Evolutionary conservation across 257 asterid species (phyloP).

Genomic region (Solanum infundibuliforme): DNA sequence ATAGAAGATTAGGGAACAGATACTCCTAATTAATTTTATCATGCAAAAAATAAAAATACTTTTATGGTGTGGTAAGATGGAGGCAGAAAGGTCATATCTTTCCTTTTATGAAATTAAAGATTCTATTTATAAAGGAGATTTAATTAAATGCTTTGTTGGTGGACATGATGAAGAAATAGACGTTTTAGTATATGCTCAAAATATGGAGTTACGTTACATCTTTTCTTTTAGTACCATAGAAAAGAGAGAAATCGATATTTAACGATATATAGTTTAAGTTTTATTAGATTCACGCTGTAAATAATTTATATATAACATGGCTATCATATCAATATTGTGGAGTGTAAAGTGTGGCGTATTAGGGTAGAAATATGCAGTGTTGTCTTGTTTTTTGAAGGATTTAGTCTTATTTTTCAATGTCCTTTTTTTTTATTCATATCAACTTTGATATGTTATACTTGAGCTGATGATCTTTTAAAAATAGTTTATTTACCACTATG

Average conservation of each 20-base stretch:
- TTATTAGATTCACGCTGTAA: background rate
- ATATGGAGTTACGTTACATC: background rate
- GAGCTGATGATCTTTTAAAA: too few species aligned
- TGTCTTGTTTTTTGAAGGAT: too few species aligned
- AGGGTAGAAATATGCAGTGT: background rate
- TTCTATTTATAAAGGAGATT: background rate
- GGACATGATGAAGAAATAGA: background rate
- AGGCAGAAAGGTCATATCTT: constrained; percentile 1
- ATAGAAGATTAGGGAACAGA: background rate
- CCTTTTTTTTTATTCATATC: too few species aligned
- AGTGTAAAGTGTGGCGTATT: background rate
- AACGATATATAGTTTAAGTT: background rate
- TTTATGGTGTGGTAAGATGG: background rate
- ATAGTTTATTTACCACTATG: background rate
- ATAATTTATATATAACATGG: background rate
- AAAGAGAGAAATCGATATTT: background rate
- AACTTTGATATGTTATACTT: too few species aligned
- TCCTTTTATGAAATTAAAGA: background rate
- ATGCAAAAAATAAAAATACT: background rate
- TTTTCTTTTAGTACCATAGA: background rate
- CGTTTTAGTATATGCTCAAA: background rate
- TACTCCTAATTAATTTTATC: background rate
- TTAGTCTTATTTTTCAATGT: too few species aligned
- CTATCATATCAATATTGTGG: background rate
- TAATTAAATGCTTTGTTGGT: background rate